phyloP scores from a whole-genome alignment of 176 grass and related monocot species.

The Dendrocalamus sinicus region DNA sequence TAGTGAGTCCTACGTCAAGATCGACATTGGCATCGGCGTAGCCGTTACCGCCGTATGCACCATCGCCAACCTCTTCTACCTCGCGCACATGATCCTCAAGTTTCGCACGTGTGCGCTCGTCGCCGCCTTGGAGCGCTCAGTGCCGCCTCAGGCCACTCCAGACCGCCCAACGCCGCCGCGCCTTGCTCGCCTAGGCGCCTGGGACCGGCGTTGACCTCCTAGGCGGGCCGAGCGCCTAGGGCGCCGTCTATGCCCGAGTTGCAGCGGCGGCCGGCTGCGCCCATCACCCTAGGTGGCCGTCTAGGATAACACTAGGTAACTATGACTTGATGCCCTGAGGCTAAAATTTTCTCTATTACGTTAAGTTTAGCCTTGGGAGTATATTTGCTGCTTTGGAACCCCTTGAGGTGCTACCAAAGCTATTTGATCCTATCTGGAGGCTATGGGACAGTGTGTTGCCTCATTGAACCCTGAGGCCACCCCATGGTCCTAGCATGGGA shows the following conservation, averaged over 20 bases:
- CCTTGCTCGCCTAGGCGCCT: too few relatives aligned
- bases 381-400: neutral
- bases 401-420: neutral
- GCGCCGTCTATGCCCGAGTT: too few relatives aligned
- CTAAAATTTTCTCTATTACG: neutral
- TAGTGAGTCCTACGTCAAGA: slow-evolving; percentile 54
- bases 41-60: slow-evolving; percentile 66
- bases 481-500: neutral
- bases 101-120: slow-evolving; percentile 79
- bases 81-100: slow-evolving; percentile 85
- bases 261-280: too few relatives aligned
- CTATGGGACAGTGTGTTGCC: neutral
- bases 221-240: too few relatives aligned
- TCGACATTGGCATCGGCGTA: slow-evolving; percentile 63
- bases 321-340: neutral
- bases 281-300: too few relatives aligned
- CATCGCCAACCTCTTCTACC: slow-evolving; percentile 82
- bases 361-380: neutral
- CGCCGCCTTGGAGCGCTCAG: neutral
- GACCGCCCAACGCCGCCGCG: too few relatives aligned
- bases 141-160: too few relatives aligned
- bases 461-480: slow-evolving; percentile 7
- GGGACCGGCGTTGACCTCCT: too few relatives aligned
- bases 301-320: too few relatives aligned
- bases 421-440: slow-evolving; percentile 6